These are phyloP conservation scores for Uronychia binucleata DNA, from an alignment of 73 alveolate genomes.

Conservation along the genomic window DNA sequence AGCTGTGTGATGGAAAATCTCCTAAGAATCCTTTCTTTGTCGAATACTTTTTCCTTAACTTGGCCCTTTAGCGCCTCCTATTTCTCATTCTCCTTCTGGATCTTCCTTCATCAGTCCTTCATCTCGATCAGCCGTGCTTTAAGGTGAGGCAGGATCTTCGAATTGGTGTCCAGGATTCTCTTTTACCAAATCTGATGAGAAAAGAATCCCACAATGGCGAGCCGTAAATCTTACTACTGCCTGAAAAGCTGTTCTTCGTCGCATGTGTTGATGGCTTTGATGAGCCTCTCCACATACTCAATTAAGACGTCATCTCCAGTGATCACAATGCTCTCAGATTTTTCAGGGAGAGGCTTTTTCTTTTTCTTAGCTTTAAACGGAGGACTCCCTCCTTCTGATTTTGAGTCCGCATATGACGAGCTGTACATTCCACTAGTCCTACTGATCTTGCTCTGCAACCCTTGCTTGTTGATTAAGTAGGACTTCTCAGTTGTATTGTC, in stretches of 20 bases:
- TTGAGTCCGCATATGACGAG: background rate
- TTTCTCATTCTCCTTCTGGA: background rate
- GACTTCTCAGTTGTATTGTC: background rate
- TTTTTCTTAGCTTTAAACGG: background rate
- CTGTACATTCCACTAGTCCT: background rate
- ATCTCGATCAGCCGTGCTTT: background rate
- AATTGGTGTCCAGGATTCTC: background rate
- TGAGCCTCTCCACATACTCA: background rate
- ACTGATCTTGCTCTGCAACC: background rate
- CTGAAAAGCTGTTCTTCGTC: background rate
- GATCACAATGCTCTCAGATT: background rate
- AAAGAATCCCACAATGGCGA: background rate
- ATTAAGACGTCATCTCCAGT: background rate
- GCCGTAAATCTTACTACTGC: background rate
- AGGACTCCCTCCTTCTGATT: background rate
- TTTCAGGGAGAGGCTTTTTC: background rate
- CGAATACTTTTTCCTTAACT: background rate
- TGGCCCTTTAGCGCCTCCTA: background rate
- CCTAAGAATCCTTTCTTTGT: background rate
- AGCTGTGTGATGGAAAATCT: background rate
- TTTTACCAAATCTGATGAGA: background rate
- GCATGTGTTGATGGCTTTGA: background rate
- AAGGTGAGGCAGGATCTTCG: background rate
- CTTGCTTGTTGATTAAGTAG: background rate
- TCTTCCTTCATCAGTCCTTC: background rate